Evolutionary conservation across 106 monocot species (phyloP).

Genomic region (Xerophyta viscosa): DNA sequence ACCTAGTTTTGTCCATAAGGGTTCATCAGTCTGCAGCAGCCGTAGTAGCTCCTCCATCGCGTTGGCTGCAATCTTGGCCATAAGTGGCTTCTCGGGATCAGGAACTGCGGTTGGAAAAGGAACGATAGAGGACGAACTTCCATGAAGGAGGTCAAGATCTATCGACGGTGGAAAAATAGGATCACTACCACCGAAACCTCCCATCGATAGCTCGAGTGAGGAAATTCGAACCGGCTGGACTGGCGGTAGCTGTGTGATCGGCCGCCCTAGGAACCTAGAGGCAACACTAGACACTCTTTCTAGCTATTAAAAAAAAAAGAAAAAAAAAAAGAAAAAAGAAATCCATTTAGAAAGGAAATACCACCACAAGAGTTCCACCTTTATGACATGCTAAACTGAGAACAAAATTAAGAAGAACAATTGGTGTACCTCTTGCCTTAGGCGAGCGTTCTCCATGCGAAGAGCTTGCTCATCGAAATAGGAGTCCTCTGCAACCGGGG

Average conservation of each 20-base stretch:
- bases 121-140: slow-evolving; percentile 22
- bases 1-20: slow-evolving; percentile 74
- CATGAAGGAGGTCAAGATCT: slow-evolving; percentile 67
- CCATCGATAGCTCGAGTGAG: slow-evolving; percentile 70
- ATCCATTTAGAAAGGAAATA: too few species aligned
- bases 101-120: slow-evolving; percentile 40
- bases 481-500: slow-evolving; percentile 55
- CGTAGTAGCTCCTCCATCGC: slow-evolving; percentile 78
- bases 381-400: too few species aligned
- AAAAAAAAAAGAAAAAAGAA: too few species aligned
- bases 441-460: slow-evolving; percentile 66
- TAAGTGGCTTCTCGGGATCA: slow-evolving; percentile 75
- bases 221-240: slow-evolving; percentile 55
- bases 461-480: slow-evolving; percentile 85
- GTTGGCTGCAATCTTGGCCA: slow-evolving; percentile 71
- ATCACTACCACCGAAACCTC: slow-evolving; percentile 25
- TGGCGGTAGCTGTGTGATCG: slow-evolving; percentile 71
- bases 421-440: slow-evolving; percentile 99
- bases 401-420: too few species aligned
- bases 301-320: too few species aligned
- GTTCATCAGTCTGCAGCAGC: slow-evolving; percentile 68
- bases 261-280: slow-evolving; percentile 85
- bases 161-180: slow-evolving; percentile 41
- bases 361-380: too few species aligned
- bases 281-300: slow-evolving; percentile 80